Evolutionary conservation across 441 rosid genomes (phyloP).

Genomic region (Jatropha podagrica): DNA sequence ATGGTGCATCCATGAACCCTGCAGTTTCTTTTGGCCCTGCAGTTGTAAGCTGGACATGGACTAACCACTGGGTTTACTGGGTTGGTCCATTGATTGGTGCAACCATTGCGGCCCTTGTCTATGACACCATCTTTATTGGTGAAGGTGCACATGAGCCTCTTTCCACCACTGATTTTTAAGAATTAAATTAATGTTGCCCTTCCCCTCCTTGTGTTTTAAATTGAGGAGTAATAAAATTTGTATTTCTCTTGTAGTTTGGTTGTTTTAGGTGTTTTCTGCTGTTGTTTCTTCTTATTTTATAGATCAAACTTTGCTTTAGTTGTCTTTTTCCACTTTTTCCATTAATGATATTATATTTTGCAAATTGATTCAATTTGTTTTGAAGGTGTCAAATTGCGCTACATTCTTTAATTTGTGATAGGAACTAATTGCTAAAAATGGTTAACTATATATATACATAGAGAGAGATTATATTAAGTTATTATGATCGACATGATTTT

Average conservation of each 20-base stretch:
- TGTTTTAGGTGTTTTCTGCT: slow-evolving; percentile 2
- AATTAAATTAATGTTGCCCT: background rate
- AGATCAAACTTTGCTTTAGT: background rate
- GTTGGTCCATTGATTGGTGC: slow-evolving; percentile 75
- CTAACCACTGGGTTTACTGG: slow-evolving; percentile 87
- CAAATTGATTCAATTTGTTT: no score
- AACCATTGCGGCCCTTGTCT: slow-evolving; percentile 61
- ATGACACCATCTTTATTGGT: slow-evolving; percentile 57
- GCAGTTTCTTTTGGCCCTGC: slow-evolving; percentile 89
- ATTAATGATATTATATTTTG: slow-evolving; percentile 13
- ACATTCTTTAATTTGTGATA: no score
- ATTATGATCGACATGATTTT: no score
- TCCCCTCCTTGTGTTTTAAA: slow-evolving; percentile 15
- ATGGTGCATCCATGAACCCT: slow-evolving; percentile 88
- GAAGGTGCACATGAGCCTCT: slow-evolving; percentile 45
- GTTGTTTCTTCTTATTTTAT: slow-evolving; percentile 7
- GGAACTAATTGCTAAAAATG: no score
- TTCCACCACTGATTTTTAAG: slow-evolving; percentile 53
- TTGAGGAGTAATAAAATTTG: slow-evolving; percentile 23
- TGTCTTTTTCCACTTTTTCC: background rate
- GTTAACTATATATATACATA: no score
- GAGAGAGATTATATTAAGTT: no score
- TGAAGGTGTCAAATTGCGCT: no score
- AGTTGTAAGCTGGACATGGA: slow-evolving; percentile 79
- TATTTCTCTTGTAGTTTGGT: slow-evolving; percentile 9